These are phyloP conservation scores for Termitomyces sp. DNA, from an alignment of 768 basidiomycete genomes.

Conservation along the genomic window DNA sequence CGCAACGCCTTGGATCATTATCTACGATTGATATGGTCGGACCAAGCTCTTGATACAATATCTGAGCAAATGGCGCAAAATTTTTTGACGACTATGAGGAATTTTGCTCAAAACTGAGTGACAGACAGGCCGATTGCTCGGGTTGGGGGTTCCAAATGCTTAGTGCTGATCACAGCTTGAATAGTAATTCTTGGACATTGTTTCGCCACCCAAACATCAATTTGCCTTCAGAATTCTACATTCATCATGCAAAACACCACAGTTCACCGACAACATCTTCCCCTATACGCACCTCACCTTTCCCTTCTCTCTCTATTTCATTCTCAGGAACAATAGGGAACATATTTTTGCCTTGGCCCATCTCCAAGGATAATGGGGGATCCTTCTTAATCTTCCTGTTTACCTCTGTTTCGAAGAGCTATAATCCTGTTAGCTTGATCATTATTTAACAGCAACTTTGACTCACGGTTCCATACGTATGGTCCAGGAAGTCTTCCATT, in stretches of 20 bases:
- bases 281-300: constrained; percentile 1
- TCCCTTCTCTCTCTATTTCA: not conserved
- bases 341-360: constrained; percentile 20
- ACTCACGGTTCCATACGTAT: constrained; percentile 80
- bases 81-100: not conserved
- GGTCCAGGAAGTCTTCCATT: constrained; percentile 96
- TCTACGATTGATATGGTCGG: not conserved
- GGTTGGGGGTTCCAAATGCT: no score
- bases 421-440: not conserved
- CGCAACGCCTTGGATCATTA: not conserved
- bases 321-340: not conserved
- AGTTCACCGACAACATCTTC: constrained; percentile 6
- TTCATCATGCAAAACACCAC: constrained; percentile 9
- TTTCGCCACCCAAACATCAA: no score
- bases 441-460: not conserved
- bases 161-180: no score
- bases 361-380: constrained; percentile 51
- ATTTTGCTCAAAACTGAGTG: no score
- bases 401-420: constrained; percentile 87
- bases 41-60: not conserved
- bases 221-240: not conserved
- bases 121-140: not conserved
- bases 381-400: constrained; percentile 80
- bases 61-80: not conserved
- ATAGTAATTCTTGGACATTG: not conserved